Evolutionary conservation across 495 filamentous ascomycete genomes (phyloP).

Genomic region (Penicillium arizonense): DNA sequence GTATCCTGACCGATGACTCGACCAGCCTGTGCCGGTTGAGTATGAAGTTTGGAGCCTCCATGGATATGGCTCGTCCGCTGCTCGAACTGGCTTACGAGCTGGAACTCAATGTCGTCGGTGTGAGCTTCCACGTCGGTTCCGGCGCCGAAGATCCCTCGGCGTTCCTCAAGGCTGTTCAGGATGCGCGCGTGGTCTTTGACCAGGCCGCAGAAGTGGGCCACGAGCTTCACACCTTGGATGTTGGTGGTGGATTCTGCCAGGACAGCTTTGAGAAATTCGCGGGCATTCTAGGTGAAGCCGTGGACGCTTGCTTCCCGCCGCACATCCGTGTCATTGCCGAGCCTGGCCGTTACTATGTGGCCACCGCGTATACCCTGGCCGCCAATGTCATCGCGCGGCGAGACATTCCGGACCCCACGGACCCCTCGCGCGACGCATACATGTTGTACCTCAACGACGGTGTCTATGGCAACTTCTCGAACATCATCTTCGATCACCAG

Average conservation of each 20-base stretch:
- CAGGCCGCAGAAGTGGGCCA: slow-evolving; percentile 77
- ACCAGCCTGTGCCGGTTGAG: slow-evolving; percentile 90
- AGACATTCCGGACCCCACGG: slow-evolving; percentile 63
- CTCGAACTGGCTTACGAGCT: slow-evolving; percentile 79
- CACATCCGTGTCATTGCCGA: slow-evolving; percentile 90
- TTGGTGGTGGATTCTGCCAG: slow-evolving; percentile 87
- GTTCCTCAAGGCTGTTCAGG: slow-evolving; percentile 85
- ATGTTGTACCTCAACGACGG: slow-evolving; percentile 98
- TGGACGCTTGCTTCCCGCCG: slow-evolving; percentile 85
- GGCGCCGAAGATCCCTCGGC: slow-evolving; percentile 87
- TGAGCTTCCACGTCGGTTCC: slow-evolving; percentile 97
- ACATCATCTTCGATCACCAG: slow-evolving; percentile 99
- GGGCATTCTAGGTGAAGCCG: slow-evolving; percentile 68
- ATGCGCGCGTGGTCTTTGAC: slow-evolving; percentile 87
- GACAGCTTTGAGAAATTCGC: slow-evolving; percentile 93
- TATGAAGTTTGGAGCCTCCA: slow-evolving; percentile 91
- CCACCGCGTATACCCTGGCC: slow-evolving; percentile 88
- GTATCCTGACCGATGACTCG: slow-evolving; percentile 94
- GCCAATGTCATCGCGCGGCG: slow-evolving; percentile 95
- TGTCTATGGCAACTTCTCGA: slow-evolving; percentile 96
- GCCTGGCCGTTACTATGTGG: slow-evolving; percentile 93
- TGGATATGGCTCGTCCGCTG: slow-evolving; percentile 75
- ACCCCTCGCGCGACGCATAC: slow-evolving; percentile 63
- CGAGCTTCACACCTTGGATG: slow-evolving; percentile 82
- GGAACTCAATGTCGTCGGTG: slow-evolving; percentile 93